phyloP scores from a whole-genome alignment of 306 rosid genomes.

The Corylus heterophylla region DNA sequence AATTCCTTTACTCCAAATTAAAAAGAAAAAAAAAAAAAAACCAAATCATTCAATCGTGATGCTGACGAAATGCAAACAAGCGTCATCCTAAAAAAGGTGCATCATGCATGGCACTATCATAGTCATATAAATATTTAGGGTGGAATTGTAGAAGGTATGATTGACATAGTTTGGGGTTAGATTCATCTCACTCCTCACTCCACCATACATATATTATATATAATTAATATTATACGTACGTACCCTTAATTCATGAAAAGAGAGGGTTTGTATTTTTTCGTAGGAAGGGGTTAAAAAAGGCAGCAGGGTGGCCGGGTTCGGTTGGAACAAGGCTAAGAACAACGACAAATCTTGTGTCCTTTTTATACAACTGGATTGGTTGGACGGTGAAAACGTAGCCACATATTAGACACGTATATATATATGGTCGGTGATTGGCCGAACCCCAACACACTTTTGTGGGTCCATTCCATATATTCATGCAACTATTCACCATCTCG shows the following conservation, averaged over 20 bases:
- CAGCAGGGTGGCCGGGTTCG: slow-evolving; percentile 1
- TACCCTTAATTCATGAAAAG: background rate
- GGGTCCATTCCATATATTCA: background rate
- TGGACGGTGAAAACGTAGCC: slow-evolving; percentile 38
- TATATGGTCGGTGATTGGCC: slow-evolving; percentile 49
- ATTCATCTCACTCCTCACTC: background rate
- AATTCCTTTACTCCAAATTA: background rate
- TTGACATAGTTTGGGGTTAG: background rate
- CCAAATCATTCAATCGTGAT: background rate
- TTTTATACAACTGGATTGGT: slow-evolving; percentile 26
- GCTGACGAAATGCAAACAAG: background rate
- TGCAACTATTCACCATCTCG: background rate
- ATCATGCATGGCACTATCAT: background rate
- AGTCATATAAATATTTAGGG: background rate
- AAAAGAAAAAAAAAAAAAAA: background rate
- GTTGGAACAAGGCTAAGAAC: background rate
- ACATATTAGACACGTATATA: background rate
- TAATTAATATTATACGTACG: too few species aligned
- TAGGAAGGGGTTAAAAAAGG: background rate
- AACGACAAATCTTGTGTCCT: slow-evolving; percentile 24
- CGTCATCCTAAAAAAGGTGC: background rate
- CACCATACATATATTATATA: too few species aligned
- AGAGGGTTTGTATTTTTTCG: background rate
- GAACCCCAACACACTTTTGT: background rate
- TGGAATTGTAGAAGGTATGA: background rate